Evolutionary conservation across 2,329 filamentous ascomycete species (phyloP), one percentile per base, ranked within the genome.

Genomic region (Colletotrichum echinochloae): DNA sequence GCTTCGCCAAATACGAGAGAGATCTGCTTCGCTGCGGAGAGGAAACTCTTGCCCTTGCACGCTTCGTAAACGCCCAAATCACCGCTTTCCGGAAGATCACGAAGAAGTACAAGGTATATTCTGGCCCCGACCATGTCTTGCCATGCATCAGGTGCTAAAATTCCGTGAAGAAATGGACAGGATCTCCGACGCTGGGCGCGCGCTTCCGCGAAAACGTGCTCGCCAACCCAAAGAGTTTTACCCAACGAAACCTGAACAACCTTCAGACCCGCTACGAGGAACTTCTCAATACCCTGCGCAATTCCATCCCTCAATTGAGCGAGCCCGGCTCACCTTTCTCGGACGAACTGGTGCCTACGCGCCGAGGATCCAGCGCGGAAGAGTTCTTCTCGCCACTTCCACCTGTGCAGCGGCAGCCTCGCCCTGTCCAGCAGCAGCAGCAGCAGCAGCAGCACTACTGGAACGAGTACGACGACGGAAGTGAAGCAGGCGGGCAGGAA

Each of bases 381-480:
- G 64, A 66, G 1, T 64, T 71, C 54, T 69, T 68, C 30, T 20
- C 65, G 26, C 65, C 69, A 8, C 39, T 71, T 49, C 69, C 69
- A 11, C 69, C 69, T 8, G 30, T 60, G 18, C 52, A 30, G 26
- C 51, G 61, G 26, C 44, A 79, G 3, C 76, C 78, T 12, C 74
- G 79, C 6, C 68, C 74, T 18, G 71, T 73, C 7, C 44, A 54
- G n/a, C 75, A 68, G 60, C 74, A 78, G 9, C 30, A 54, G 20
- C 51, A 54, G 30, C 30, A 78, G 60, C 75, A 81, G 41, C 75
- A 81, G 20, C 83, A 84, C 55, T 96, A 95, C 77, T 97, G 94
- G 93, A 95, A 93, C 79, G 94, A 97, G 79, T 96, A 95, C 79
- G 94, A 97, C 74, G 83, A 95, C 77, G 92, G 92, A 11, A 94